Base-by-base conservation (phyloP, 208 protist genomes). In the Acanthamoeba rhysodes region DNA sequence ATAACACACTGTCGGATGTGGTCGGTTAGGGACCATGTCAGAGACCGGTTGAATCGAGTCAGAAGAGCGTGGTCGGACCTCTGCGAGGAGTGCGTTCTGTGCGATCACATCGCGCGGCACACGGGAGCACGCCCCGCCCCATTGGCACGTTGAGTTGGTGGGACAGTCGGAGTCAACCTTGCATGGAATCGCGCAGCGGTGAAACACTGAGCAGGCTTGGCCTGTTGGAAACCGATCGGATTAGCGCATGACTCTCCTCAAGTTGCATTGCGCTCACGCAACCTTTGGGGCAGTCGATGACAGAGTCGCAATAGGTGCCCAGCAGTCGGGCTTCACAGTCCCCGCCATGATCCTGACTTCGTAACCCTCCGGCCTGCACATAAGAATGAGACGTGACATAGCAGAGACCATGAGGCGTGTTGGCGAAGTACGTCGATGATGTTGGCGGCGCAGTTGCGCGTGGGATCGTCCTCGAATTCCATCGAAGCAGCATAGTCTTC, bases 161-260 rank as follows among this genome's bases (percentile, higher is more conserved):
- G 80, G 80, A 8, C 80, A 88, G 50, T 88, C 80, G 9, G 22
- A 24, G n/a, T 88, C 80, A 10, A 55, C 6, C n/a, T 22, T 2
- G 50, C 80, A 88, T n/a, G 80, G 80, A 9, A 88, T 64, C 45
- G 10, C 20, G 80, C 80, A 88, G 50, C 80, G 45, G n/a, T 66
- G 80, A 50, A 88, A 64, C 27, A 88, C 80, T 0, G 80, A 66
- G 50, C 80, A 88, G 20, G 50, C 14, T 16, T 22, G 34, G 80
- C 80, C 80, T 88, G 20, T n/a, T 2, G 4, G 29, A 37, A 55
- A 32, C 8, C 50, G 48, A 14, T 88, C 32, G 53, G 45, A 8
- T 34, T 48, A 14, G 55, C 55, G 55, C 12, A 22, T 29, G 72
- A 80, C 5, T 14, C 24, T 4, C 29, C 24, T 4, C 27, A 45